A percentile compares a stretch with the other conserved stretches of the same genome.
phyloP scores from a whole-genome alignment of 1,139 yeast genomes.

The Hansenula sp. region DNA sequence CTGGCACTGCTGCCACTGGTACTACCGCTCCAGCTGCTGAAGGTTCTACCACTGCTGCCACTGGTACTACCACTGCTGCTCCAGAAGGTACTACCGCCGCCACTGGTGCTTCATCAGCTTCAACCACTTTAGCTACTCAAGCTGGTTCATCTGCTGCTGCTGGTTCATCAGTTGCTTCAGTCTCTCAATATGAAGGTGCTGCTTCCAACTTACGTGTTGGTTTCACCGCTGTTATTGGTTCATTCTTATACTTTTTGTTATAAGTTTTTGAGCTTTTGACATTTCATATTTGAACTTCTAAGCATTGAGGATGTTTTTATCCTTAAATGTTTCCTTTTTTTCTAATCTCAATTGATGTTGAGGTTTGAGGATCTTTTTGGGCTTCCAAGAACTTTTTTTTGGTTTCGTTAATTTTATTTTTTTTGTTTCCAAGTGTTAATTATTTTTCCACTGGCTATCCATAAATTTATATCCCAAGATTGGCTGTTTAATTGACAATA shows the following conservation, averaged over 20 bases:
- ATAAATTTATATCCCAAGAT: not conserved
- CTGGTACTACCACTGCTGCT: slow-evolving; percentile 1
- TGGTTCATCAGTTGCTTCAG: slow-evolving; percentile 9
- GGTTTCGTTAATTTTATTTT: too few species aligned
- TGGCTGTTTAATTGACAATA: not conserved
- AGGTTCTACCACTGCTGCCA: slow-evolving; percentile 1
- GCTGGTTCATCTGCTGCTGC: slow-evolving; percentile 4
- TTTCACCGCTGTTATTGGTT: slow-evolving; percentile 19
- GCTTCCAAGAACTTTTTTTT: not conserved
- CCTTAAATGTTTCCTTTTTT: not conserved
- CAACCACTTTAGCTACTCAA: slow-evolving; percentile 2
- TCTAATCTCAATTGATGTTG: too few species aligned
- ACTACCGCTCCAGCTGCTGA: slow-evolving; percentile 5
- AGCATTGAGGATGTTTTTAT: not conserved
- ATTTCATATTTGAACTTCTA: too few species aligned
- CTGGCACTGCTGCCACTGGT: not conserved
- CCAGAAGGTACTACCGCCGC: slow-evolving; percentile 2
- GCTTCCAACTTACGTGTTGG: slow-evolving; percentile 21
- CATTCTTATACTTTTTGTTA: slow-evolving; percentile 21
- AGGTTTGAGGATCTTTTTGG: not conserved
- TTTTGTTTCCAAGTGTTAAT: too few species aligned
- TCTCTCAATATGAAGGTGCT: slow-evolving; percentile 19
- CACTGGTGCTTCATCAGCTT: slow-evolving; percentile 3
- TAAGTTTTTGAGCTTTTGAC: slow-evolving; percentile 12
- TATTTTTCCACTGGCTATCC: too few species aligned